Base-by-base conservation (phyloP, 768 basidiomycete genomes). In the Rhizopogon vesiculosus region DNA sequence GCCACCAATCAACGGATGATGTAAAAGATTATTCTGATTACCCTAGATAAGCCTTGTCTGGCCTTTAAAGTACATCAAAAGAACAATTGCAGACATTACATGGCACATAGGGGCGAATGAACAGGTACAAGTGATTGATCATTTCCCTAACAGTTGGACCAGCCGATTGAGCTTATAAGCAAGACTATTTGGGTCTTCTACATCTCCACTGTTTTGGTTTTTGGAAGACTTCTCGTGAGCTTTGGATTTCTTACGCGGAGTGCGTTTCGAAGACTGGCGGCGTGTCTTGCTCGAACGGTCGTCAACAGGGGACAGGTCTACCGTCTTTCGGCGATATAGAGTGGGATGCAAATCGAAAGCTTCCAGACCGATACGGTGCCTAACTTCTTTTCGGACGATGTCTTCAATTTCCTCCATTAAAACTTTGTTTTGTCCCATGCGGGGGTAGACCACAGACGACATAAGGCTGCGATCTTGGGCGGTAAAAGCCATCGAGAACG, bases 341-440 rank as follows among this genome's bases (percentile, higher is more conserved):
- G 8, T 4, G 35, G 13, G 28, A 22, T 62, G 60, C 40, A 65
- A 40, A 16, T 66, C 66, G 45, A 56, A 51, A 43, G 52, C 57
- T 53, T 67, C 64, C 52, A 66, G 50, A 15, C 55, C 62, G 29
- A 74, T 64, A 25, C 75, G 74, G 39, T 64, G 60, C 35, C 56
- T 58, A 5, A 79, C 57, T 56, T 80, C 77, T 25, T 54, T 40
- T 54, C 45, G 57, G 8, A 80, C 66, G 2, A 65, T 63, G 10
- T 55, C 54, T 46, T 79, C 73, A 38, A 82, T 67, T 19, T 53
- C 39, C 4, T 72, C 65, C 79, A 81, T 80, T 16, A 69, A 64
- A 33, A 31, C 39, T 6, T 70, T 69, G 69, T 74, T 69, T 38
- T 65, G 61, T 5, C 61, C 61, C 9, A 80, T 59, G 0, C 65